Evolutionary conservation across 495 filamentous ascomycete genomes (phyloP).

Genomic region (Aspergillus bridgeri): DNA sequence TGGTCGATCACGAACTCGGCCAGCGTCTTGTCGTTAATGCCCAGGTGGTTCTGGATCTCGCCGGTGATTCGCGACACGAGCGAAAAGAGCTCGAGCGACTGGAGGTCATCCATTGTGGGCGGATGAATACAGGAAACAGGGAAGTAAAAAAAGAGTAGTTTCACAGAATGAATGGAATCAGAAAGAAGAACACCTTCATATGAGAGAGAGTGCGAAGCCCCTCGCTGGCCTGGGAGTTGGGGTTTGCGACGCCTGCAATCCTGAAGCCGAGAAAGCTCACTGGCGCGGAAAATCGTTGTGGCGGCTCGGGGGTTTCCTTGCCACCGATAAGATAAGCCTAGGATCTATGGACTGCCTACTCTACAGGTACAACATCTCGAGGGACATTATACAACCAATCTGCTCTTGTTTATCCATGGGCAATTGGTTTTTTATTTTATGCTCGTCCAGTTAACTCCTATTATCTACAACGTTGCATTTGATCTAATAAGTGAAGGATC

Average conservation of each 20-base stretch:
- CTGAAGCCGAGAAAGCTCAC: constrained; percentile 18
- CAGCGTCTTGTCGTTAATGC: constrained; percentile 88
- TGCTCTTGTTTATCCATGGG: no score
- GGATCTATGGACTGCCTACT: no score
- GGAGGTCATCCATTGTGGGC: constrained; percentile 77
- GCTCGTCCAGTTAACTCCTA: no score
- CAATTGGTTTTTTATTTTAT: no score
- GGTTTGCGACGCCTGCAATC: constrained; percentile 4
- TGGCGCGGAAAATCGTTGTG: constrained; percentile 43
- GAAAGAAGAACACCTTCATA: neutral
- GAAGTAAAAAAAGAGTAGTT: neutral
- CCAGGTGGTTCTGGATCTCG: constrained; percentile 90
- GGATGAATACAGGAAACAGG: constrained; percentile 4
- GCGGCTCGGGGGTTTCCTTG: constrained; percentile 27
- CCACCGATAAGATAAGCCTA: constrained; percentile 48
- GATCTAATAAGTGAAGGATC: no score
- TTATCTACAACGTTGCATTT: no score
- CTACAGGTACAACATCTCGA: no score
- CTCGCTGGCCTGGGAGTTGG: constrained; percentile 10
- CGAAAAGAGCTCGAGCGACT: constrained; percentile 85
- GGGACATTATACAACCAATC: no score
- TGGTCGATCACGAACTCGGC: constrained; percentile 94
- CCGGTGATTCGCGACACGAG: constrained; percentile 92
- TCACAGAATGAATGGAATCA: neutral
- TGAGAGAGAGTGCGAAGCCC: constrained; percentile 1